Percentiles rank a stretch among this genome's conserved stretches.
Conservation (phyloP, 2,329 filamentous ascomycete species). For the Plenodomus tracheiphilus region DNA sequence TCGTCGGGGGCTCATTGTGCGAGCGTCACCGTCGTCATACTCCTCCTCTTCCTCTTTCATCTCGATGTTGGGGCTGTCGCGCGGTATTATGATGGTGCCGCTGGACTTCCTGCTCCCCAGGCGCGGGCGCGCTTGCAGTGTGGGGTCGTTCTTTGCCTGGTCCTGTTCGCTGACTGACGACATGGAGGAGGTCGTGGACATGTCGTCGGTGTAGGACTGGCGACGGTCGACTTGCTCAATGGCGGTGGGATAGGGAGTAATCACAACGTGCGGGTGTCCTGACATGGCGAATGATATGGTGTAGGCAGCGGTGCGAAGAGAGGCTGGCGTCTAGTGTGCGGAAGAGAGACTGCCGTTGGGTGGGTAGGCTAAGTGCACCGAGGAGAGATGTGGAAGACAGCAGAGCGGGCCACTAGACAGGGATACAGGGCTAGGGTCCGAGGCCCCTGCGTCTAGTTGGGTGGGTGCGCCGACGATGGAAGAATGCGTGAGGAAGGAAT, state of each 20-base stretch:
- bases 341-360: constrained; percentile 24
- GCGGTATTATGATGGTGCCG: constrained; percentile 79
- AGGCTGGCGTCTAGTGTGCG: background rate
- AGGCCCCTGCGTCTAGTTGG: background rate
- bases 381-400: background rate
- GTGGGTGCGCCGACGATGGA: background rate
- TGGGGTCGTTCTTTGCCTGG: constrained; percentile 47
- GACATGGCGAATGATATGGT: constrained; percentile 12
- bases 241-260: constrained; percentile 32
- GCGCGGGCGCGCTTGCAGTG: constrained; percentile 62
- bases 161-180: constrained; percentile 48
- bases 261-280: constrained; percentile 20
- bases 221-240: constrained; percentile 26
- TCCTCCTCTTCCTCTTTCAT: constrained; percentile 73
- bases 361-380: background rate
- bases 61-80: constrained; percentile 74
- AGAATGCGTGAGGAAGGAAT: background rate
- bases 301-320: constrained; percentile 9
- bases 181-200: constrained; percentile 48
- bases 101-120: constrained; percentile 76
- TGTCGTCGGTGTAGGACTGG: constrained; percentile 39
- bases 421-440: background rate
- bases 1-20: constrained; percentile 90
- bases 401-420: background rate
- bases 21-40: constrained; percentile 83